phyloP scores from a whole-genome alignment of 2,329 filamentous ascomycete species.

The Ilyonectria sp. region DNA sequence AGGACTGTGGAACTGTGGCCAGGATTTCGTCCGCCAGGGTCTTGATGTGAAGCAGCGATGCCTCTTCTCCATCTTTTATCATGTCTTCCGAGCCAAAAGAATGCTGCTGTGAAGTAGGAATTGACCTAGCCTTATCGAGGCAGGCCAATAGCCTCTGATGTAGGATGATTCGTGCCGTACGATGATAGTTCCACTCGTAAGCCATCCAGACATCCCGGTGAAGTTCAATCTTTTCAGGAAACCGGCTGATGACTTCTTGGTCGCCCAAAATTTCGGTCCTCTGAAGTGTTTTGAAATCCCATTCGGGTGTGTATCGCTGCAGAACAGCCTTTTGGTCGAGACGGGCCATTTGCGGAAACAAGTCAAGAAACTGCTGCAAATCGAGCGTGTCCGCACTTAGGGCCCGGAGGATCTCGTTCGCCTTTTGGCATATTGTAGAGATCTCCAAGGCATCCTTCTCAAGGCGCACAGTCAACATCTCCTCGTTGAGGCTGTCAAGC shows the following conservation, averaged over 20 bases:
- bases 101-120: not conserved
- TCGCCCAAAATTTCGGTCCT: conserved; percentile 36
- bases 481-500: conserved; percentile 51
- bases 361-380: conserved; percentile 32
- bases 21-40: conserved; percentile 52
- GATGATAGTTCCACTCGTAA: conserved; percentile 60
- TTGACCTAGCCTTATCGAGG: conserved; percentile 29
- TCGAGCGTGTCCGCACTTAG: conserved; percentile 18
- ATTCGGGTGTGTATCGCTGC: conserved; percentile 53
- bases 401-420: conserved; percentile 45
- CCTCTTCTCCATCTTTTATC: conserved; percentile 9
- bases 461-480: conserved; percentile 35
- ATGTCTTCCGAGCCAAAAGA: not conserved
- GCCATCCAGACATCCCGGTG: conserved; percentile 58
- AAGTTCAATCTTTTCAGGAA: conserved; percentile 51
- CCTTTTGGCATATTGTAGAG: conserved; percentile 49
- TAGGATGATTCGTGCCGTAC: conserved; percentile 55
- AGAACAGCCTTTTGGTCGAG: conserved; percentile 50
- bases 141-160: conserved; percentile 54
- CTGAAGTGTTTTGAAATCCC: conserved; percentile 50
- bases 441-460: conserved; percentile 38
- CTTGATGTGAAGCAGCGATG: conserved; percentile 45
- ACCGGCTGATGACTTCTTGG: not conserved
- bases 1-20: conserved; percentile 55
- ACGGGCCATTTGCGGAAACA: conserved; percentile 50